Evolutionary conservation across 352 stramenopile genomes (phyloP), one percentile per base, ranked within the genome.

Genomic region (Pythium brassicae): DNA sequence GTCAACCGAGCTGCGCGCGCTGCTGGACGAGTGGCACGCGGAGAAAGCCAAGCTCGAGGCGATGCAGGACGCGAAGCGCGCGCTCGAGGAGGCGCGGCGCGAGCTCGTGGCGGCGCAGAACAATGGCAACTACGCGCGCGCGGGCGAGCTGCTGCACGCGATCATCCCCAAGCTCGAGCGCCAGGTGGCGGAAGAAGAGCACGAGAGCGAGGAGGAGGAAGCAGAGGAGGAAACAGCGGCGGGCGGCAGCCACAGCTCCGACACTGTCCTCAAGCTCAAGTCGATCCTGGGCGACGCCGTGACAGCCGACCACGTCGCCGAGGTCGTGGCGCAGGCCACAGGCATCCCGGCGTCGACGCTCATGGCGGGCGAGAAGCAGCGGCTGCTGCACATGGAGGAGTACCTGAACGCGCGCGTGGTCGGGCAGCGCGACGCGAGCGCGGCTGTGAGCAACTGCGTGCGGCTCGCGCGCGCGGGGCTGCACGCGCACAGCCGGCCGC

Each of bases 291-390:
- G 86, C 44, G 92, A 98, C 53, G 88, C 89, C n/a, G 87, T 97
- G 14, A 95, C 85, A 2, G 66, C 79, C 2, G 95, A 99, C 60
- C 94, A 99, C 62, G 97, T 98, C 63, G 94, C 93, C 1, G 76
- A 88, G 46, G 83, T 97, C 3, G 86, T 96, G 17, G 78, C 83
- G 3, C 74, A 92, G 26, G 96, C 89, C 51, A 98, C 92, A 20
- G 96, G 96, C n/a, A 98, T 99, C 49, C 95, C 96, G 7, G 78
- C 96, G 10, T 86, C 74, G 10, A 98, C 97, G 37, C 59, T 99
- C 29, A 78, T 98, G 69, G 80, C 97, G 63, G 92, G 82, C n/a
- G 96, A 99, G 68, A 95, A 96, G 59, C 78, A 94, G 23, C 79
- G 86, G 9, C 61, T 97, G 53, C 78, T 97, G 63, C 69, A 94